These are phyloP conservation scores for Macrolepiota fuliginosa DNA, from an alignment of 768 basidiomycete species.

Conservation along the genomic window DNA sequence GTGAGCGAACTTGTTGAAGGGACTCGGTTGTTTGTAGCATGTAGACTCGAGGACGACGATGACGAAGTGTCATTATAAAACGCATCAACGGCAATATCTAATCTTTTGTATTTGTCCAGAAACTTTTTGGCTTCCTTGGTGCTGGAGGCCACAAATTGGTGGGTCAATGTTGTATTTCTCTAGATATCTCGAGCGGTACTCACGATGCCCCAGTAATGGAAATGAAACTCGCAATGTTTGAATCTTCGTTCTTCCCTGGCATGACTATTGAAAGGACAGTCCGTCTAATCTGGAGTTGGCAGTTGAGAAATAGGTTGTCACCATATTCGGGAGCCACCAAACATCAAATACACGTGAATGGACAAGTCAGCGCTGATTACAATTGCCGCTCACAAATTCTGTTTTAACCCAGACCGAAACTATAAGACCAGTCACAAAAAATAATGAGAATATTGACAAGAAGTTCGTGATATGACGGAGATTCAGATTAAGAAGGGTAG, in stretches of 20 bases:
- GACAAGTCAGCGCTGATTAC: neutral
- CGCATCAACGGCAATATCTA: conserved; percentile 73
- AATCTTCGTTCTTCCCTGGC: conserved; percentile 47
- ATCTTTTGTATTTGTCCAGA: conserved; percentile 64
- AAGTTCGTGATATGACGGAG: neutral
- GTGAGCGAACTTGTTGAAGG: conserved; percentile 55
- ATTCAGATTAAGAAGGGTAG: neutral
- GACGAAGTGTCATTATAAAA: conserved; percentile 52
- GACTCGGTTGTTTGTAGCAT: conserved; percentile 16
- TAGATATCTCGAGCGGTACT: conserved; percentile 26
- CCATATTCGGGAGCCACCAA: conserved; percentile 1
- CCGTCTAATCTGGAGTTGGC: conserved; percentile 2
- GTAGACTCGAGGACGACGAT: conserved; percentile 14
- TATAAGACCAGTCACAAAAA: neutral
- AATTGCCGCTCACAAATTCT: conserved; percentile 3
- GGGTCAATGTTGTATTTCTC: conserved; percentile 21
- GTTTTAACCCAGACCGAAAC: neutral
- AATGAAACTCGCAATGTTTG: conserved; percentile 56
- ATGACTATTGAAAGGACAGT: conserved; percentile 18
- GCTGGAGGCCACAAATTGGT: conserved; percentile 25
- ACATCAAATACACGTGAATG: conserved; percentile 10
- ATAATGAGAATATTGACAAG: neutral
- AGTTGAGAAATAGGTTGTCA: conserved; percentile 1
- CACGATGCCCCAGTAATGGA: conserved; percentile 70
- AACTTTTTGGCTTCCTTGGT: conserved; percentile 63